Evolutionary conservation across 306 rosid species (phyloP), one percentile per base, ranked within the genome.

Genomic region (Vachellia pachyceras): DNA sequence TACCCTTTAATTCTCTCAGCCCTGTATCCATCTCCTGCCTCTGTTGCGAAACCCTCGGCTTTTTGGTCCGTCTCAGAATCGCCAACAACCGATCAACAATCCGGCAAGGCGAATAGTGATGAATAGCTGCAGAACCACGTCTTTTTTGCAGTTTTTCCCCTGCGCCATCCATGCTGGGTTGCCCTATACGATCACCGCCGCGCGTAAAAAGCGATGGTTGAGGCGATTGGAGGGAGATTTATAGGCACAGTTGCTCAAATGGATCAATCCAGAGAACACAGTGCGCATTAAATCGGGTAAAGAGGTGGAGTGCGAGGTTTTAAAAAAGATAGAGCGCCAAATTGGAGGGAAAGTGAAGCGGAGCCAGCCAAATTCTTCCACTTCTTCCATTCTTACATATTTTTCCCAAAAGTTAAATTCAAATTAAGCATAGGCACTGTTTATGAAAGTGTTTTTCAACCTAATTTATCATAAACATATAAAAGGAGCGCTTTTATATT

Each of bases 91-190:
- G 73, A 67, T 82, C 82, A 36, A 91, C 50, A 17, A 93, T 68
- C 69, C 93, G 84, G 44, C 89, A 77, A 25, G 89, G 94, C 6
- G 91, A 84, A 22, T 82, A 85, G 75, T 97, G 88, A 35, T 77
- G 87, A 4, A 36, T 6, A 18, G 67, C 25, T 12, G 76, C 41
- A 69, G 64, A 79, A 8, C 37, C 69, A 20, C 47, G 79, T 5
- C 17, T 20, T 1, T 65, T 71, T 36, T 22, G 75, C 40, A 61
- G 58, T 10, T 25, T 55, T 37, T 58, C 80, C 22, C 44, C 61
- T 73, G 17, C 75, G 73, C 18, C 69, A 18, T 75, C 82, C 97
- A 92, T 92, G 40, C 20, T 78, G 70, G 44, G 18, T 15, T 52
- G 80, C 3, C 15, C 68, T 37, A 35, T 42, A n/a, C 45, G 61